These are phyloP conservation scores for Trichophyton verrucosum DNA, from an alignment of 2,329 filamentous ascomycete genomes.

Conservation along the genomic window DNA sequence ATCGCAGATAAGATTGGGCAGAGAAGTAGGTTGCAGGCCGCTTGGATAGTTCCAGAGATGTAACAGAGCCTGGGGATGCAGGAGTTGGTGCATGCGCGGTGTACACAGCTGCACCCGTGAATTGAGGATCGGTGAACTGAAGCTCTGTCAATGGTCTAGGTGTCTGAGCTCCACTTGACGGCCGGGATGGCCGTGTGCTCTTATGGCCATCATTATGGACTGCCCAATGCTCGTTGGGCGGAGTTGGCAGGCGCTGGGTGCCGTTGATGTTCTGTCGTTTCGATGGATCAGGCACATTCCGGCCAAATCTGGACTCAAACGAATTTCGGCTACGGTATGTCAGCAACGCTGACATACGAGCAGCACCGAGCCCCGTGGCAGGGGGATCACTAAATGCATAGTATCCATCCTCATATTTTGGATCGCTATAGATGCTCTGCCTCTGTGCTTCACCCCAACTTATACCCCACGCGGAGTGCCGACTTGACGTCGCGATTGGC, in stretches of 20 bases:
- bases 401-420: constrained; percentile 96
- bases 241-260: constrained; percentile 44
- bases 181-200: constrained; percentile 37
- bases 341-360: constrained; percentile 89
- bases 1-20: constrained; percentile 91
- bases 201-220: constrained; percentile 75
- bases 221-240: constrained; percentile 60
- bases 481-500: constrained; percentile 44
- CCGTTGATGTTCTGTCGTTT: constrained; percentile 73
- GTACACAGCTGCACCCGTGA: constrained; percentile 52
- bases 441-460: constrained; percentile 48
- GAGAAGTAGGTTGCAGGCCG: constrained; percentile 80
- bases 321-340: constrained; percentile 96
- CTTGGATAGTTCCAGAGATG: constrained; percentile 17
- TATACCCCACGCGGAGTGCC: constrained; percentile 48
- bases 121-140: constrained; percentile 52
- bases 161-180: constrained; percentile 13
- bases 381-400: constrained; percentile 82
- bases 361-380: constrained; percentile 73
- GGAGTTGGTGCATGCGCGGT: constrained; percentile 20
- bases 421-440: constrained; percentile 80
- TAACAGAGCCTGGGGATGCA: constrained; percentile 21
- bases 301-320: constrained; percentile 87
- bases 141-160: constrained; percentile 18
- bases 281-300: constrained; percentile 78